A percentile compares a stretch with the other conserved stretches of the same genome.
Conservation (phyloP, 2,329 filamentous ascomycete species). For the Hyphodiscus sp. region DNA sequence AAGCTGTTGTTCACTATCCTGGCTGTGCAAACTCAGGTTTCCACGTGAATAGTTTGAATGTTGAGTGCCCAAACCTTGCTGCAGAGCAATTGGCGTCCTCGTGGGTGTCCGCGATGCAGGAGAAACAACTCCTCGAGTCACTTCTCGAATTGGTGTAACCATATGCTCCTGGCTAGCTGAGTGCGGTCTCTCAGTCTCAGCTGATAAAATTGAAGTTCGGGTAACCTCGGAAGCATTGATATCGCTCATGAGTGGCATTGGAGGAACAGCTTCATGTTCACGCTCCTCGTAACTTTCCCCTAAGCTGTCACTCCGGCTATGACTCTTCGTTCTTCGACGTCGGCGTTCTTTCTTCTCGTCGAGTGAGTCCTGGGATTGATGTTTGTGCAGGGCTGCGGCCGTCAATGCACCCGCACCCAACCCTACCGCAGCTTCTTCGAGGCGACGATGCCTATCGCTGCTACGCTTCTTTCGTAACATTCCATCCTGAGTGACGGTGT, state of each 20-base stretch:
- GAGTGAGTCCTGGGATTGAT: slow-evolving; percentile 56
- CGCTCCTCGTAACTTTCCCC: slow-evolving; percentile 45
- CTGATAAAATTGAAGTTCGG: slow-evolving; percentile 77
- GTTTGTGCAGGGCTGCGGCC: slow-evolving; percentile 54
- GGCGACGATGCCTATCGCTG: slow-evolving; percentile 20
- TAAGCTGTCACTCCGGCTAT: slow-evolving; percentile 39
- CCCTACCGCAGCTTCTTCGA: slow-evolving; percentile 24
- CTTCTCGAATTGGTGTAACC: slow-evolving; percentile 52
- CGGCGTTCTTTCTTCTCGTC: slow-evolving; percentile 40
- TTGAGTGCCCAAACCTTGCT: slow-evolving; percentile 56
- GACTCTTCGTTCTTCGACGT: slow-evolving; percentile 36
- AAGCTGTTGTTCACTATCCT: slow-evolving; percentile 39
- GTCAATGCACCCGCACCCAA: slow-evolving; percentile 49
- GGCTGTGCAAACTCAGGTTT: slow-evolving; percentile 40
- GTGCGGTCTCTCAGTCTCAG: slow-evolving; percentile 66
- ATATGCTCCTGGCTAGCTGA: slow-evolving; percentile 56
- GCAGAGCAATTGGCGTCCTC: slow-evolving; percentile 49
- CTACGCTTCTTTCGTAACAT: slow-evolving; percentile 31
- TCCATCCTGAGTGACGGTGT: slow-evolving; percentile 44
- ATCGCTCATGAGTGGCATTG: slow-evolving; percentile 84
- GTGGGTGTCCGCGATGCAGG: slow-evolving; percentile 56
- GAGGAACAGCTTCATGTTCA: slow-evolving; percentile 56
- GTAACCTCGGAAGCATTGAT: slow-evolving; percentile 83
- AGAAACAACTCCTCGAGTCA: slow-evolving; percentile 55
- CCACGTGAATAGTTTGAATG: slow-evolving; percentile 44